Percentiles rank a stretch among this genome's conserved stretches.
phyloP scores from a whole-genome alignment of 2,329 filamentous ascomycete species.

The Parafenestella ontariensis region DNA sequence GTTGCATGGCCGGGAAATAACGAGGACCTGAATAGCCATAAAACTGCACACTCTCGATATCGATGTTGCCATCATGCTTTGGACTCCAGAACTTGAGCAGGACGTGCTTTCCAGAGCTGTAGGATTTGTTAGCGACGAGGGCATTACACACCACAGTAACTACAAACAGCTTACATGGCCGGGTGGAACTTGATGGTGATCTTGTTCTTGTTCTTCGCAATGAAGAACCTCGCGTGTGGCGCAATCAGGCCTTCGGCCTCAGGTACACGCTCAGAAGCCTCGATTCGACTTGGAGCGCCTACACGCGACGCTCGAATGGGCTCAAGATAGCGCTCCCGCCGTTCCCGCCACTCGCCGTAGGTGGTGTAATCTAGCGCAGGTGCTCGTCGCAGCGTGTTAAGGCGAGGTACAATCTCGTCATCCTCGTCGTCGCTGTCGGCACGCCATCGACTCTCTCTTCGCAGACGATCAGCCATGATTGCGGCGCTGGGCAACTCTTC shows the following conservation, averaged over 20 bases:
- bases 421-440: slow-evolving; percentile 48
- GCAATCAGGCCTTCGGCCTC: slow-evolving; percentile 59
- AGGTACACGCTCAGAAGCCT: slow-evolving; percentile 27
- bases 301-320: slow-evolving; percentile 41
- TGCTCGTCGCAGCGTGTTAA: slow-evolving; percentile 31
- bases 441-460: slow-evolving; percentile 48
- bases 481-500: slow-evolving; percentile 49
- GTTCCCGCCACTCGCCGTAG: slow-evolving; percentile 36
- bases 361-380: slow-evolving; percentile 30
- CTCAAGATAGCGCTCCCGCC: slow-evolving; percentile 31
- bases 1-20: slow-evolving; percentile 75
- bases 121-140: slow-evolving; percentile 1
- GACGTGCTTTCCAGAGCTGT: slow-evolving; percentile 77
- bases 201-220: slow-evolving; percentile 80
- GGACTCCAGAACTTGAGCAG: slow-evolving; percentile 91
- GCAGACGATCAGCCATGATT: slow-evolving; percentile 49
- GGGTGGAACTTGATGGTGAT: slow-evolving; percentile 88
- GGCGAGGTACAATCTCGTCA: slow-evolving; percentile 36
- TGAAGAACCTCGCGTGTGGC: slow-evolving; percentile 83
- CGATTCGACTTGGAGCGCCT: slow-evolving; percentile 45
- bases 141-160: neutral
- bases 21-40: slow-evolving; percentile 86
- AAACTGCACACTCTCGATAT: slow-evolving; percentile 84
- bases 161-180: slow-evolving; percentile 65
- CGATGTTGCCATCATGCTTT: slow-evolving; percentile 77